Percentiles rank a stretch among this genome's conserved stretches.
phyloP scores from a whole-genome alignment of 345 rosid species.

The Anacardium occidentale region DNA sequence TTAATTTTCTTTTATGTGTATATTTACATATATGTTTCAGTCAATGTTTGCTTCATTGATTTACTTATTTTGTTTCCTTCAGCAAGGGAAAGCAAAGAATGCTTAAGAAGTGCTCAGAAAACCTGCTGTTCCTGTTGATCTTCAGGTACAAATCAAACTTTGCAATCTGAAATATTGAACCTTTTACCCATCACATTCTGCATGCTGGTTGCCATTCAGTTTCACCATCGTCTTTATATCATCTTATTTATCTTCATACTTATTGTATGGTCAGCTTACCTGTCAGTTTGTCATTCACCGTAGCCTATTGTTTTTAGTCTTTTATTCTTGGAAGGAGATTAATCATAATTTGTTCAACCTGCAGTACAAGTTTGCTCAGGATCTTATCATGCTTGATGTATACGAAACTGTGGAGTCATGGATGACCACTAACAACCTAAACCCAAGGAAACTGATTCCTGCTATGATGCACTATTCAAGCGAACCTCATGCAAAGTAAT shows the following conservation, averaged over 20 bases:
- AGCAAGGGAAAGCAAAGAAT: slow-evolving; percentile 98
- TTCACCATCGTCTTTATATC: slow-evolving; percentile 1
- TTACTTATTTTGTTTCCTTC: slow-evolving; percentile 25
- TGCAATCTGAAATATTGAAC: slow-evolving; percentile 6
- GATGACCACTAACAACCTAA: slow-evolving; percentile 83
- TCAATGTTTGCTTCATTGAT: background rate
- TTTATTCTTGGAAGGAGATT: slow-evolving; percentile 16
- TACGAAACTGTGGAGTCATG: slow-evolving; percentile 99
- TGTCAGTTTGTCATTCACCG: background rate
- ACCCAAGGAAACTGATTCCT: slow-evolving; percentile 91
- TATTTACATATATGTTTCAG: no score
- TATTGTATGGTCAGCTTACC: slow-evolving; percentile 8
- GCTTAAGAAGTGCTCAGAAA: slow-evolving; percentile 88
- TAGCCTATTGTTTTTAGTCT: slow-evolving; percentile 18
- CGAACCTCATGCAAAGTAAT: slow-evolving; percentile 99
- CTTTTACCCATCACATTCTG: slow-evolving; percentile 15
- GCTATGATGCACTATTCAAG: slow-evolving; percentile 99
- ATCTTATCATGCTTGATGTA: slow-evolving; percentile 91
- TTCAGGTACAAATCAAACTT: slow-evolving; percentile 61
- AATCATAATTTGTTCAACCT: slow-evolving; percentile 24
- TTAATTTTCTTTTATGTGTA: slow-evolving; percentile 5
- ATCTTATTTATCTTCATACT: slow-evolving; percentile 3
- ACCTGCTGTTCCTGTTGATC: slow-evolving; percentile 79
- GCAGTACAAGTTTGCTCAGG: slow-evolving; percentile 98
- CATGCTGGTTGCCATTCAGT: background rate